Base-by-base conservation (phyloP, 495 filamentous ascomycete species). In the Hypoxylon fuscum region DNA sequence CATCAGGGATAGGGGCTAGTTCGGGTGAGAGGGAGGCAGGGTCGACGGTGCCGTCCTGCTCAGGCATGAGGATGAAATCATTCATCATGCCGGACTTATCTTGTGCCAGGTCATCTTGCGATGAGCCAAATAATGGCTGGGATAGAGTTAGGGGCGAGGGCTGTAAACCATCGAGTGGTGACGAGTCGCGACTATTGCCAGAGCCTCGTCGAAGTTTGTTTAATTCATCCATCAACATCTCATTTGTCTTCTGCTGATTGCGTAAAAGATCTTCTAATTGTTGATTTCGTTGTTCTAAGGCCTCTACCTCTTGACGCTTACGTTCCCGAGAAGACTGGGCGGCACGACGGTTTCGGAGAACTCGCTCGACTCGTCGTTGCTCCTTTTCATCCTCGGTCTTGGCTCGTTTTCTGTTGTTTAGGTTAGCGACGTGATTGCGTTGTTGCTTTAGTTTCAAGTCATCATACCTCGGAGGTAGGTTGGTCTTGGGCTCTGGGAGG, bases 351-450 rank as follows among this genome's bases (percentile, higher is more conserved):
- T 98, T 98, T 32, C 95, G 88, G 62, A 97, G 90, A 37, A 98
- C 94, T 49, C 95, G 92, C 80, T 98, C 95, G 64, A 98, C 94
- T 48, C 95, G 90, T 42, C 95, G 89, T 76, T 98, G 95, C 77
- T 98, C 95, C 77, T 98, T 98, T 76, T 98, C 95, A 72, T 96
- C 95, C 52, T 96, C 93, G 22, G 95, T 98, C 85, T 97, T 98
- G 68, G 95, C 95, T 57, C 95, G 93, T 85, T 98, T 98, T 55
- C 91, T 94, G 51, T 12, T 49, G 54, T 25, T 66, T 57, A 20
- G 18, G 57, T 68, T 58, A 60, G 46, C n/a, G 29, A 11, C 29
- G 11, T 45, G 25, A 10, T 40, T 17, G 6, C 41, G 12, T 42
- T 14, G 11, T 38, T 40, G 34, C 25, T 10, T 17, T 23, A 12